A percentile compares a stretch with the other conserved stretches of the same genome.
These are phyloP conservation scores for Schrenkiella parvula DNA, from an alignment of 345 rosid genomes.

Conservation along the genomic window DNA sequence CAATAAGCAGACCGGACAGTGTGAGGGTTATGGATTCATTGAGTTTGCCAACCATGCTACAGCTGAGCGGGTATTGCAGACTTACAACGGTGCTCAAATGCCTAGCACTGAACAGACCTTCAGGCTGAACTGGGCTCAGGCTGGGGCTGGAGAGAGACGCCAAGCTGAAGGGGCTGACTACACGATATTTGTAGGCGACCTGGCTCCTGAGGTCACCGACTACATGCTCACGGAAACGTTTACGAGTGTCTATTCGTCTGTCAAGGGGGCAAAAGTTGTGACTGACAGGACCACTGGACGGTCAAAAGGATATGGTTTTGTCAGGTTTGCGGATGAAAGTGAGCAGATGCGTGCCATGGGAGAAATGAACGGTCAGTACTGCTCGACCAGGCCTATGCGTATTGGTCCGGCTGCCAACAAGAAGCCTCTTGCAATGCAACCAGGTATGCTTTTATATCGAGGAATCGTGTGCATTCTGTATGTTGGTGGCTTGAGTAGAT, in stretches of 20 bases:
- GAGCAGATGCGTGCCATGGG: conserved; percentile 86
- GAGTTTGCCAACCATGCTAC: conserved; percentile 66
- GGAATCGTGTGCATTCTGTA: not conserved
- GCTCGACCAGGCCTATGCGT: conserved; percentile 86
- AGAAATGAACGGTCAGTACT: conserved; percentile 91
- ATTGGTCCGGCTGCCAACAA: conserved; percentile 91
- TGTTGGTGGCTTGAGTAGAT: not conserved
- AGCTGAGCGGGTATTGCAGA: conserved; percentile 79
- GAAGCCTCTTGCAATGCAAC: conserved; percentile 58
- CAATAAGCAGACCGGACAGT: conserved; percentile 54
- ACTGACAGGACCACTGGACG: conserved; percentile 85
- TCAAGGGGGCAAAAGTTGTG: conserved; percentile 91
- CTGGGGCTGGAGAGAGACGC: conserved; percentile 87
- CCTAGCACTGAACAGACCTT: conserved; percentile 70
- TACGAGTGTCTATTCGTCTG: conserved; percentile 51
- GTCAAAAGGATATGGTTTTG: conserved; percentile 96
- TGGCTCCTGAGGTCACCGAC: conserved; percentile 89
- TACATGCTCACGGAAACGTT: conserved; percentile 67
- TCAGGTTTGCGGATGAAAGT: conserved; percentile 75
- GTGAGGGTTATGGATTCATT: conserved; percentile 89
- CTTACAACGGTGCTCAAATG: conserved; percentile 71
- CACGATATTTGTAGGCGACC: conserved; percentile 88
- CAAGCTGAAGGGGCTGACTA: conserved; percentile 70
- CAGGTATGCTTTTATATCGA: conserved; percentile 44
- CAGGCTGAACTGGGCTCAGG: conserved; percentile 88